Evolutionary conservation across 2,329 filamentous ascomycete species (phyloP).

Genomic region (Cladophialophora psammophila): DNA sequence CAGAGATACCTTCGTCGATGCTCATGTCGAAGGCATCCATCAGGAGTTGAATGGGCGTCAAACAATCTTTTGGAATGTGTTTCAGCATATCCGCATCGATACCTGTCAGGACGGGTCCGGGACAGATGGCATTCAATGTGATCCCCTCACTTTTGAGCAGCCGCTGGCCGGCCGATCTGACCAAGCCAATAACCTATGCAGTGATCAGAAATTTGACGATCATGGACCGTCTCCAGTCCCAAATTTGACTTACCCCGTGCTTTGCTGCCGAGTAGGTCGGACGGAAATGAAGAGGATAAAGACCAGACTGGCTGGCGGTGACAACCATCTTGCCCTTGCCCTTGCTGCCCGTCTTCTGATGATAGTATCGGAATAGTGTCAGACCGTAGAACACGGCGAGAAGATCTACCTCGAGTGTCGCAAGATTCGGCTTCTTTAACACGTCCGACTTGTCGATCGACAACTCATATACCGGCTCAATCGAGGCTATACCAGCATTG

Average conservation of each 20-base stretch:
- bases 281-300: slow-evolving; percentile 13
- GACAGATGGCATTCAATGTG: too few species aligned
- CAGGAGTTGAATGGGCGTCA: too few species aligned
- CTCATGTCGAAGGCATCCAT: too few species aligned
- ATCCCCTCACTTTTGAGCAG: too few species aligned
- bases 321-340: slow-evolving; percentile 14
- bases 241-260: slow-evolving; percentile 6
- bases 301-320: slow-evolving; percentile 15
- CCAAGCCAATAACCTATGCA: slow-evolving; percentile 11
- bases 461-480: slow-evolving; percentile 15
- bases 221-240: too few species aligned
- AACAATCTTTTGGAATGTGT: too few species aligned
- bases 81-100: too few species aligned
- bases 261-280: slow-evolving; percentile 11
- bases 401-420: too few species aligned
- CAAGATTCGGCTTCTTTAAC: neutral
- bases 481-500: slow-evolving; percentile 50
- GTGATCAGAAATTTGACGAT: neutral
- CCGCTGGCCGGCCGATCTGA: slow-evolving; percentile 6
- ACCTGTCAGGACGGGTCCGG: too few species aligned
- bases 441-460: neutral
- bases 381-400: too few species aligned
- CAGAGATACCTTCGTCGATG: too few species aligned
- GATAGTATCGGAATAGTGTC: slow-evolving; percentile 13
- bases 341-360: neutral